Evolutionary conservation across 2,329 filamentous ascomycete species (phyloP).

Genomic region (Fusarium albosuccineum): DNA sequence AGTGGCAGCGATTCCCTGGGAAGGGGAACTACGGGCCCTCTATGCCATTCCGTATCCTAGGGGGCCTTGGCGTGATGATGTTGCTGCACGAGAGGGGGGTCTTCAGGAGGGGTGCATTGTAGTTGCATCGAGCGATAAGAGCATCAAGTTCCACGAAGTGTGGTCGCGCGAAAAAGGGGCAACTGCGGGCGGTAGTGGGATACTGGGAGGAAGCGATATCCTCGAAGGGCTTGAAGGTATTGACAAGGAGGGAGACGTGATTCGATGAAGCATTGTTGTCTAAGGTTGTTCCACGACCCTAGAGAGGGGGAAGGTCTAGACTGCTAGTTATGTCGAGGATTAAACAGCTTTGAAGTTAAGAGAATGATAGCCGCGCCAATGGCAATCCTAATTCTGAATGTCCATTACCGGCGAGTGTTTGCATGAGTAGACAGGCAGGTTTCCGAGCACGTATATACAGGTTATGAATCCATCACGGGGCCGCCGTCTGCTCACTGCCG

Average conservation of each 20-base stretch:
- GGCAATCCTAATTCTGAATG: background rate
- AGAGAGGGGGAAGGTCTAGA: constrained; percentile 23
- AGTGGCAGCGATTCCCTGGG: constrained; percentile 88
- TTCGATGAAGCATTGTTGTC: constrained; percentile 66
- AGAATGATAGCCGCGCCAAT: constrained; percentile 28
- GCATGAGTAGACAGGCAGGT: background rate
- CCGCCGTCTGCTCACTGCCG: constrained; percentile 1
- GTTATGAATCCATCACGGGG: background rate
- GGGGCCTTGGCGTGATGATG: constrained; percentile 50
- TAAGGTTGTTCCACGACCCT: constrained; percentile 6
- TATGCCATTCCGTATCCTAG: constrained; percentile 89
- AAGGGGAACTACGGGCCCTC: constrained; percentile 81
- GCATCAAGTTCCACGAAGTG: constrained; percentile 94
- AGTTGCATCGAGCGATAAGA: constrained; percentile 91
- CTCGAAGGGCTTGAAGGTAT: constrained; percentile 85
- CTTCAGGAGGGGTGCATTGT: constrained; percentile 75
- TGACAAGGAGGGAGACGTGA: constrained; percentile 78
- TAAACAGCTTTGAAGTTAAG: constrained; percentile 16
- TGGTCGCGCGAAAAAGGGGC: constrained; percentile 77
- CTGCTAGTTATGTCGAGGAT: constrained; percentile 26
- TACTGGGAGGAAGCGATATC: constrained; percentile 86
- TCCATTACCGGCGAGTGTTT: too few relatives aligned
- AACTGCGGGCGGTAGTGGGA: constrained; percentile 65
- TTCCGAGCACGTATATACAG: constrained; percentile 21
- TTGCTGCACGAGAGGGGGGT: constrained; percentile 40